phyloP scores from a whole-genome alignment of 2,329 filamentous ascomycete genomes.

The Ophiocordyceps polyrhachis-furcata region DNA sequence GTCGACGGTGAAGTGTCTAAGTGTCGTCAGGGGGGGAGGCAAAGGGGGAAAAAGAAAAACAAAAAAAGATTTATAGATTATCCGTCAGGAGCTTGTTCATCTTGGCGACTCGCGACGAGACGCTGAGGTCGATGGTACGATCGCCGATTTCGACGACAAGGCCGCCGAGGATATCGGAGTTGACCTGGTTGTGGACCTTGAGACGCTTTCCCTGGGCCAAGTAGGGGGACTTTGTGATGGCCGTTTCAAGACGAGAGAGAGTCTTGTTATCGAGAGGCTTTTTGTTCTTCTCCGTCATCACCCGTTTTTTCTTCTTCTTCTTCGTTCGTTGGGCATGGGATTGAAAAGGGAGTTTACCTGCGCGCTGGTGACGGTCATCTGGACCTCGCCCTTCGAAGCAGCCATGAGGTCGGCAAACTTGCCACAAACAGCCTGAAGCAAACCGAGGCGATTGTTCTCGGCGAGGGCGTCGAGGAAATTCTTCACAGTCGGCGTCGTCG shows the following conservation, averaged over 20 bases:
- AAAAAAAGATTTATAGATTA: conserved; percentile 50
- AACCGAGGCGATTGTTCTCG: conserved; percentile 84
- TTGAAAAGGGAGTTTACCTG: too few relatives aligned
- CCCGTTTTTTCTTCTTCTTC: too few relatives aligned
- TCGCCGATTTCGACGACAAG: conserved; percentile 93
- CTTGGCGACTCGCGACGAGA: conserved; percentile 86
- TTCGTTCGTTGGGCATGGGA: too few relatives aligned
- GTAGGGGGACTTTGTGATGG: conserved; percentile 77
- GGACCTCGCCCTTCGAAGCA: conserved; percentile 79
- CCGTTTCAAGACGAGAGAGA: conserved; percentile 67
- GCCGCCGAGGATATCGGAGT: conserved; percentile 85
- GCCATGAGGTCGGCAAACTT: conserved; percentile 83
- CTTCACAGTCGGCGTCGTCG: conserved; percentile 66
- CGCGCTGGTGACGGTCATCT: conserved; percentile 81
- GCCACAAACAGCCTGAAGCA: conserved; percentile 63
- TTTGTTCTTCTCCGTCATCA: too few relatives aligned
- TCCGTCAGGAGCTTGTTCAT: conserved; percentile 99
- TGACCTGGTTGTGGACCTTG: conserved; percentile 92
- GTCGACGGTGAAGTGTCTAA: neutral
- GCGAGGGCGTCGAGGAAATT: conserved; percentile 84
- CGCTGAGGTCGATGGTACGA: conserved; percentile 93
- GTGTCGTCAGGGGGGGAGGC: too few relatives aligned
- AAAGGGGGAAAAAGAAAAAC: neutral
- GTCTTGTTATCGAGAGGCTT: conserved; percentile 77
- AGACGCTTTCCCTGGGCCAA: conserved; percentile 88